Base-by-base conservation (phyloP, 129 eudicot genomes). In the Lactuca sativa region DNA sequence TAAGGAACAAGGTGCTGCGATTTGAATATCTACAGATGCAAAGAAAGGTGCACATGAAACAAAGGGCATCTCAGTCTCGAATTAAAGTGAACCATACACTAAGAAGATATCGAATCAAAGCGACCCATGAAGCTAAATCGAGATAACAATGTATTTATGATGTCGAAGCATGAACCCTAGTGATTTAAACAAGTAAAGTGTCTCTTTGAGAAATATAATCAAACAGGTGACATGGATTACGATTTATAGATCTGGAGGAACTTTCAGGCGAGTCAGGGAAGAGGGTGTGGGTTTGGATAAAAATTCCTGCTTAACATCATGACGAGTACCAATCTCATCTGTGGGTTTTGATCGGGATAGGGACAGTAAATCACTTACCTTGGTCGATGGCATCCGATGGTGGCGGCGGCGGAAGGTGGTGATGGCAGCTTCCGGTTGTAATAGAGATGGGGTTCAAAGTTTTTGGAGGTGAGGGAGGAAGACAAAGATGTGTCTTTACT, bases 221-320 rank as follows among this genome's bases (percentile, higher is more conserved):
- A 49, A 43, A 70, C 34, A 30, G 47, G 41, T 44, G 16, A 62
- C 11, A 32, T 10, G 64, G 4, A 64, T 3, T 31, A 70, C 15
- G 52, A 47, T 43, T 10, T 43, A 47, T 75, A 51, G 56, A 91
- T 93, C 96, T 74, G 96, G 77, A 49, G 70, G 59, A 52, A 38
- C 70, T 15, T 44, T 70, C 47, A 71, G 55, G 69, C 62, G 78
- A 76, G 63, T 81, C 30, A 56, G 73, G n/a, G 71, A 21, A 74
- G 73, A 32, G 68, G 72, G 52, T 16, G 73, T 3, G 30, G 76
- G 55, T 1, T 40, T 51, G 74, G 36, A 68, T 4, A 67, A 83
- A 64, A 78, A 72, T 47, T 37, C 62, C 18, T 31, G n/a, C 77
- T 70, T n/a, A 18, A 56, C 51, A 63, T 75, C 38, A 48, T 30